Evolutionary conservation across 768 basidiomycete species (phyloP), one percentile per base, ranked within the genome.

Genomic region (Jaapia argillacea): DNA sequence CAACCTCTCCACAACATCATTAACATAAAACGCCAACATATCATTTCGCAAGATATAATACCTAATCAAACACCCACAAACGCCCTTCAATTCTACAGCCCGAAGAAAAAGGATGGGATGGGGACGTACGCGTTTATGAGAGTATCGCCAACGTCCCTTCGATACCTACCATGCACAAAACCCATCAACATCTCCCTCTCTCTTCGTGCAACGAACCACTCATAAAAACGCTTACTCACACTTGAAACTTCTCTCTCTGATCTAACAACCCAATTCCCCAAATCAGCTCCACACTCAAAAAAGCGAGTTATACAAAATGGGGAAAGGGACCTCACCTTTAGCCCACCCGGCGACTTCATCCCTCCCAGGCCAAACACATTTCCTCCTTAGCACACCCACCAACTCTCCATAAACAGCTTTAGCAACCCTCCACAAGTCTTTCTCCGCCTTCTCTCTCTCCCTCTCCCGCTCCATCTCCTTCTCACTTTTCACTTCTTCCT

Each of bases 1-100:
- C 10, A 92, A 61, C 26, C 75, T 70, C 40, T 78, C 71, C 12
- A 65, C 58, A 13, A 86, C 66, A 36, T 82, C 78, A 21, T 71
- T 69, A 28, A 90, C 66, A 49, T 84, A 78, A 54, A 71, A 83
- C 1, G 67, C 71, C 24, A 94, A 69, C 78, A 94, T 84, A 41
- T 89, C 80, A 41, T 86, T 78, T 31, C 90, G 78, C 2, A 96
- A 69, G 24, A 94, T 75, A 56, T 94, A 96, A 53, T 83, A 94
- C 20, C 85, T 88, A 53, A 12, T 7, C 13, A 21, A 16, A 33
- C 16, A 33, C 16, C 28, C 10, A 33, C 4, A 18, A n/a, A n/a
- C n/a, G n/a, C 12, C n/a, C 25, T 4, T 36, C 22, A 21, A 22
- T 42, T 51, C 40, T 61, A 45, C 26, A 21, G 5, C 28, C 36